Conservation (phyloP, 116 monocot genomes). For the Cymodocea nodosa region DNA sequence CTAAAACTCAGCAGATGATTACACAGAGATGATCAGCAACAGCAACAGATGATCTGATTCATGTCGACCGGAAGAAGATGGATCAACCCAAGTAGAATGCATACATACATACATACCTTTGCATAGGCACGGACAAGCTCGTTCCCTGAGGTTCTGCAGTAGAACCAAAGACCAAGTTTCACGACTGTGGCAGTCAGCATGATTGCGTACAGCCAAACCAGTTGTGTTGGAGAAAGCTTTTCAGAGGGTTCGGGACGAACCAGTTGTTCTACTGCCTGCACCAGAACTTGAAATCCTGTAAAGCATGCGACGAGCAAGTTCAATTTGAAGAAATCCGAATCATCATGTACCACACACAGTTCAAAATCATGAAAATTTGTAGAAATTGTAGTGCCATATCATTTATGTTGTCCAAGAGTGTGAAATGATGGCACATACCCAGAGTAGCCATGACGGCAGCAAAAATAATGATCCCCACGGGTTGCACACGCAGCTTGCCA, state of each 20-base stretch:
- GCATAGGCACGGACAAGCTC: conserved; percentile 91
- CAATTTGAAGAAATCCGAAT: too few species aligned
- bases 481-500: conserved; percentile 87
- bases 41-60: neutral
- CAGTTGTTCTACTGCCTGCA: conserved; percentile 69
- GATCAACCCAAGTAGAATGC: neutral
- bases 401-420: neutral
- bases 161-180: conserved; percentile 84
- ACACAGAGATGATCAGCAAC: neutral
- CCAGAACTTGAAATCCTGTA: conserved; percentile 81
- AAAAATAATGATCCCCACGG: conserved; percentile 92
- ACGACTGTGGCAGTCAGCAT: conserved; percentile 77
- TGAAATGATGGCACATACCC: conserved; percentile 24
- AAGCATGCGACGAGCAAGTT: neutral
- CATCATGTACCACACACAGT: too few species aligned
- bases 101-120: conserved; percentile 67
- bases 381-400: too few species aligned
- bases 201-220: conserved; percentile 73
- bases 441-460: conserved; percentile 97
- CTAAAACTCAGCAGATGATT: conserved; percentile 16
- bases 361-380: too few species aligned
- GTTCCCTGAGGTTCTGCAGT: conserved; percentile 73
- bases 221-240: conserved; percentile 35
- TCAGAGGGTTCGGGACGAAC: conserved; percentile 35
- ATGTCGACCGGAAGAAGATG: too few species aligned